Evolutionary conservation across 2,329 filamentous ascomycete genomes (phyloP).

Genomic region (Bipolaris zeicola): DNA sequence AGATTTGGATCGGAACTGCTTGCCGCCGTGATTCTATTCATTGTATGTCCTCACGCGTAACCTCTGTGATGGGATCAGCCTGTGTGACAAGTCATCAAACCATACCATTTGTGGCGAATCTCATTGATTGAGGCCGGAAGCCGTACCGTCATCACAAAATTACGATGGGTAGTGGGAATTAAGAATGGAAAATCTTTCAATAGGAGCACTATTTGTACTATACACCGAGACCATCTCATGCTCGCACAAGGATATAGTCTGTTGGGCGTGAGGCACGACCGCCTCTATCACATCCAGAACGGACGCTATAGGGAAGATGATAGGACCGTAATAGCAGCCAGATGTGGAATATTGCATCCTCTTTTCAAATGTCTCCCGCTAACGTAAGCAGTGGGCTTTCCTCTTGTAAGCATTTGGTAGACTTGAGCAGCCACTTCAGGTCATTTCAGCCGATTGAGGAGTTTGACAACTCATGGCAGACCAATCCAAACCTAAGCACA

Average conservation of each 20-base stretch:
- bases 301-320: not conserved
- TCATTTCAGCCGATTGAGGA: conserved; percentile 1
- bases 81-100: not conserved
- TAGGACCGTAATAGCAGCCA: not conserved
- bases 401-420: not conserved
- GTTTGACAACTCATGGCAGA: conserved; percentile 11
- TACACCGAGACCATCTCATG: not conserved
- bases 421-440: not conserved
- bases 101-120: not conserved
- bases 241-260: not conserved
- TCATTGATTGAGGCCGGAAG: not conserved
- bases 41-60: not conserved
- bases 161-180: not conserved
- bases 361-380: not conserved
- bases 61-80: not conserved
- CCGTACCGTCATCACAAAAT: not conserved
- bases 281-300: not conserved
- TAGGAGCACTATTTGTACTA: not conserved
- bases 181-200: not conserved
- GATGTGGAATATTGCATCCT: not conserved
- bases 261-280: not conserved
- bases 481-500: not conserved
- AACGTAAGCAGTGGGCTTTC: not conserved
- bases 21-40: not conserved
- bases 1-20: too few relatives aligned